Evolutionary conservation across 2,329 filamentous ascomycete genomes (phyloP).

Genomic region (Phoma sp.): DNA sequence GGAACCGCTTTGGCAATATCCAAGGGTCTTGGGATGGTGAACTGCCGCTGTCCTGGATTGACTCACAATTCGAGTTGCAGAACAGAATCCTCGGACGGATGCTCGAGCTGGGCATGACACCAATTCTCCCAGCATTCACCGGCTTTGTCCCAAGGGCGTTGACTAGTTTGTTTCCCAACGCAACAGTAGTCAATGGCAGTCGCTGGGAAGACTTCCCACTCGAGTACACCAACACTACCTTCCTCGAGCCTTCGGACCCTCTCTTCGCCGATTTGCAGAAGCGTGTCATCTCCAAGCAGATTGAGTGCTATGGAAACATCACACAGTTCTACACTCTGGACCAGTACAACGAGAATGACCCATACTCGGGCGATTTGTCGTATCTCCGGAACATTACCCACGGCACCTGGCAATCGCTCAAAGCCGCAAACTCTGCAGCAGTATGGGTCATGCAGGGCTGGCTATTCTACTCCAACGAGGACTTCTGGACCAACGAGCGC

Average conservation of each 20-base stretch:
- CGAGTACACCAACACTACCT: slow-evolving; percentile 56
- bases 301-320: slow-evolving; percentile 56
- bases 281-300: slow-evolving; percentile 56
- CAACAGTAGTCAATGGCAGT: slow-evolving; percentile 53
- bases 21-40: slow-evolving; percentile 58
- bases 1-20: slow-evolving; percentile 63
- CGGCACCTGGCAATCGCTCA: slow-evolving; percentile 57
- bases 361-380: slow-evolving; percentile 53
- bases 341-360: slow-evolving; percentile 61
- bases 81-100: slow-evolving; percentile 58
- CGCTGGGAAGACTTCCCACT: slow-evolving; percentile 53
- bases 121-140: slow-evolving; percentile 59
- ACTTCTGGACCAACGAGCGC: slow-evolving; percentile 55
- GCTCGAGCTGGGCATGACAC: slow-evolving; percentile 61
- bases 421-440: slow-evolving; percentile 56
- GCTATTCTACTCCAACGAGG: slow-evolving; percentile 55
- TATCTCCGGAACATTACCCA: slow-evolving; percentile 54
- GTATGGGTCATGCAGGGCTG: slow-evolving; percentile 62
- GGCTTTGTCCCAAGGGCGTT: slow-evolving; percentile 58
- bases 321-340: slow-evolving; percentile 59
- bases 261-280: slow-evolving; percentile 54
- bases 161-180: slow-evolving; percentile 51
- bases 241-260: slow-evolving; percentile 56
- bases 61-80: slow-evolving; percentile 56
- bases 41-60: slow-evolving; percentile 55